Evolutionary conservation across 2,329 filamentous ascomycete species (phyloP).

Genomic region (Botryotinia calthae): DNA sequence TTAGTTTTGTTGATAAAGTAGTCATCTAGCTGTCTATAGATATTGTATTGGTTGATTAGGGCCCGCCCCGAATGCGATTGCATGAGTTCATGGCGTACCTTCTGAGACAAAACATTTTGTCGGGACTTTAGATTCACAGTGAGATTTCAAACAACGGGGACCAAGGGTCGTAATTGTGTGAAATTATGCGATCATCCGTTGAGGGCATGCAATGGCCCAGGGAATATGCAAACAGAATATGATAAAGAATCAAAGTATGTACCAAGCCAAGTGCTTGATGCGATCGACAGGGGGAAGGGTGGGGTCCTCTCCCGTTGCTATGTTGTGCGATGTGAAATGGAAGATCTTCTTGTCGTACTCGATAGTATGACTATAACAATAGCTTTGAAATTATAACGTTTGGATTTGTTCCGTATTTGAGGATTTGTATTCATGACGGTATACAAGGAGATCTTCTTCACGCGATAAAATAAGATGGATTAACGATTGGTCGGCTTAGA

Average conservation of each 20-base stretch:
- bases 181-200: conserved; percentile 31
- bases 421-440: neutral
- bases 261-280: neutral
- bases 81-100: conserved; percentile 45
- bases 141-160: neutral
- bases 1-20: conserved; percentile 3
- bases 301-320: neutral
- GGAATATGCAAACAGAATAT: conserved; percentile 10
- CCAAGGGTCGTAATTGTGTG: conserved; percentile 17
- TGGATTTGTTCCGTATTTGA: neutral
- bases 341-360: neutral
- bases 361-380: neutral
- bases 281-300: neutral
- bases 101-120: conserved; percentile 59
- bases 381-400: neutral
- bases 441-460: neutral
- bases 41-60: neutral
- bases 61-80: neutral
- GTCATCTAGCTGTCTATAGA: neutral
- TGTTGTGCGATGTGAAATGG: neutral
- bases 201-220: conserved; percentile 8
- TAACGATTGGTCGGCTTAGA: neutral
- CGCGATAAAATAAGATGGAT: neutral
- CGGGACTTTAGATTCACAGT: neutral
- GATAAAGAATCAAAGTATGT: conserved; percentile 2